These are phyloP conservation scores for Pseudogymnoascus sp. DNA, from an alignment of 2,329 filamentous ascomycete species.

Conservation along the genomic window DNA sequence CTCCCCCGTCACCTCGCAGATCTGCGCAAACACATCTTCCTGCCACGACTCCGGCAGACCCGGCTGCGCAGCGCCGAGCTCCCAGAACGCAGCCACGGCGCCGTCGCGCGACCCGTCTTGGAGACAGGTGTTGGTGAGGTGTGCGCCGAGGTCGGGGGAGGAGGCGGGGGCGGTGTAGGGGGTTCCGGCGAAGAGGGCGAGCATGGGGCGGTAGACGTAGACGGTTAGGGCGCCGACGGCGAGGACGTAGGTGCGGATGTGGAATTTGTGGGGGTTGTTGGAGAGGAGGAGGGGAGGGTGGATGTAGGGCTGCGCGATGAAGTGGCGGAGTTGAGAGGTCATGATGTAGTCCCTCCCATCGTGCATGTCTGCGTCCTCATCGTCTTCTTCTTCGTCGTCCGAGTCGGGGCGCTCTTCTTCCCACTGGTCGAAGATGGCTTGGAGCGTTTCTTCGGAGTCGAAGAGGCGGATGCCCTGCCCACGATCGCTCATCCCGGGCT, in stretches of 20 bases:
- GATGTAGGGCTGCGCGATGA: constrained; percentile 92
- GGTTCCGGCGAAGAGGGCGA: constrained; percentile 79
- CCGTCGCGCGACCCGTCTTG: constrained; percentile 56
- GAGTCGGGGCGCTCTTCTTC: constrained; percentile 60
- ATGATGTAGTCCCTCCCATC: constrained; percentile 52
- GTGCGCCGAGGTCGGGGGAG: constrained; percentile 54
- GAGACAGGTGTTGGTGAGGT: constrained; percentile 93
- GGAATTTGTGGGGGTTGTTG: constrained; percentile 71
- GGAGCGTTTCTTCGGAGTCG: constrained; percentile 74
- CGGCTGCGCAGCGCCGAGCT: constrained; percentile 36
- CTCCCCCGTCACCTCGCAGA: constrained; percentile 65
- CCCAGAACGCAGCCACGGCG: constrained; percentile 69
- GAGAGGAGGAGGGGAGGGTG: constrained; percentile 72
- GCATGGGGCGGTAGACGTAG: constrained; percentile 83
- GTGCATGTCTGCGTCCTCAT: constrained; percentile 28
- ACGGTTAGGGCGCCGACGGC: constrained; percentile 70
- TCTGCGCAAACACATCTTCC: constrained; percentile 60
- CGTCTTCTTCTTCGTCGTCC: constrained; percentile 54
- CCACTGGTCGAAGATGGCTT: constrained; percentile 84
- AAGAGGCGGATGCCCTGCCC: constrained; percentile 91
- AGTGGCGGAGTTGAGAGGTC: constrained; percentile 87
- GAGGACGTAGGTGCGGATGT: constrained; percentile 86
- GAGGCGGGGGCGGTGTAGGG: constrained; percentile 56
- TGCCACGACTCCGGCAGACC: constrained; percentile 39
- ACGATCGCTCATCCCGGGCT: constrained; percentile 94